These are phyloP conservation scores for Teunomyces atbi DNA, from an alignment of 805 yeast genomes.

Conservation along the genomic window DNA sequence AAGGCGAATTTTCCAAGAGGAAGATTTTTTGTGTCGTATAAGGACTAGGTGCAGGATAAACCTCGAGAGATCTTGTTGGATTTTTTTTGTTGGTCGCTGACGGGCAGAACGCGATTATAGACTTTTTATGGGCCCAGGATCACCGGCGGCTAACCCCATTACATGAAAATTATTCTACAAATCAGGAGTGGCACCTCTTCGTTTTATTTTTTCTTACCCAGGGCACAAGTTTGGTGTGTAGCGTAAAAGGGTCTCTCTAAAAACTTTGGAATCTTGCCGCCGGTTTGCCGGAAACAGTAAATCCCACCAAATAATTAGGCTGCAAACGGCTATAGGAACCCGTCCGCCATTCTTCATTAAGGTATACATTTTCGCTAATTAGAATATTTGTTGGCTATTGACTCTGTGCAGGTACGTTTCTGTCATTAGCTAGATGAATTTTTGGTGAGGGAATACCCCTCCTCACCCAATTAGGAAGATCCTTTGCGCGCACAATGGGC, in stretches of 20 bases:
- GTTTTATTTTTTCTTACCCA: background rate
- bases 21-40: background rate
- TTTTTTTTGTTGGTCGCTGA: slow-evolving; percentile 4
- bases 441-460: background rate
- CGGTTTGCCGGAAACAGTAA: no score
- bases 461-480: background rate
- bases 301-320: no score
- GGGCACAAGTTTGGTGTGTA: background rate
- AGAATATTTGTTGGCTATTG: background rate
- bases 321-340: background rate
- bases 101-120: background rate
- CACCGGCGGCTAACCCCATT: background rate
- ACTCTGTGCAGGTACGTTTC: background rate
- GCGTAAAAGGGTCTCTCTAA: no score
- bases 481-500: background rate
- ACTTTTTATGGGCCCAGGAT: background rate
- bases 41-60: background rate
- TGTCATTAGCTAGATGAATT: background rate
- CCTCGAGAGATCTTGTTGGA: slow-evolving; percentile 2
- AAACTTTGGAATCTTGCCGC: no score
- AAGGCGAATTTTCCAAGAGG: slow-evolving; percentile 2
- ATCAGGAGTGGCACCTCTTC: background rate
- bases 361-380: background rate
- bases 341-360: background rate
- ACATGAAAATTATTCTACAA: background rate